Conservation (phyloP, 768 basidiomycete genomes). For the Lactarius trivialis region DNA sequence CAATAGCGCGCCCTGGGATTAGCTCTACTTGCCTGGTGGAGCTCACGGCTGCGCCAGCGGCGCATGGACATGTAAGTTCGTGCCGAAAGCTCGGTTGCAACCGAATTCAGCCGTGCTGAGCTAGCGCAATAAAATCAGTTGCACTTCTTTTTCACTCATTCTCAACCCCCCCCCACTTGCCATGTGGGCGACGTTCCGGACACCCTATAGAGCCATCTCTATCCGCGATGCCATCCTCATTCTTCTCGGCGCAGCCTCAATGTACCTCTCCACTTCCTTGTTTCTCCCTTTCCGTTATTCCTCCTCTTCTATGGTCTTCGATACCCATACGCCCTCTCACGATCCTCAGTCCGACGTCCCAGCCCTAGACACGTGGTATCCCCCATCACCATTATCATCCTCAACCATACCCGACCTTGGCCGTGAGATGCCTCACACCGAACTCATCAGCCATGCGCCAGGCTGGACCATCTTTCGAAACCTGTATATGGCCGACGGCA, state of each 20-base stretch:
- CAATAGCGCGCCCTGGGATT: too few relatives aligned
- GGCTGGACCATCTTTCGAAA: constrained; percentile 85
- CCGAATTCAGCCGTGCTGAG: too few relatives aligned
- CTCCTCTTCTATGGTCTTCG: constrained; percentile 7
- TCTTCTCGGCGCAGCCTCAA: constrained; percentile 48
- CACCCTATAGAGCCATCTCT: constrained; percentile 33
- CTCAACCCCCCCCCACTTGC: neutral
- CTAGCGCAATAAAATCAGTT: neutral
- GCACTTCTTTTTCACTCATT: neutral
- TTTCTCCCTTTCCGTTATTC: constrained; percentile 11
- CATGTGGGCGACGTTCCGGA: neutral
- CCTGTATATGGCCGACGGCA: constrained; percentile 80
- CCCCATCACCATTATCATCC: neutral
- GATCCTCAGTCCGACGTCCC: neutral
- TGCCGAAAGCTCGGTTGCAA: too few relatives aligned
- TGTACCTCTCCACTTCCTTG: constrained; percentile 47
- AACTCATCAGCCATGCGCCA: constrained; percentile 57
- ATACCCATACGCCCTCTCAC: constrained; percentile 25
- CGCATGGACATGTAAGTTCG: too few relatives aligned
- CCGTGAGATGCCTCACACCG: constrained; percentile 42
- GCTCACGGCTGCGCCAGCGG: too few relatives aligned
- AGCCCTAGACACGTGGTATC: neutral
- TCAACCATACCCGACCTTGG: neutral
- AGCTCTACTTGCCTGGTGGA: too few relatives aligned
- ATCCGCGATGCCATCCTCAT: constrained; percentile 55